Evolutionary conservation across 108 stramenopile species (phyloP).

Genomic region (Pseudonitzschia multiseries): DNA sequence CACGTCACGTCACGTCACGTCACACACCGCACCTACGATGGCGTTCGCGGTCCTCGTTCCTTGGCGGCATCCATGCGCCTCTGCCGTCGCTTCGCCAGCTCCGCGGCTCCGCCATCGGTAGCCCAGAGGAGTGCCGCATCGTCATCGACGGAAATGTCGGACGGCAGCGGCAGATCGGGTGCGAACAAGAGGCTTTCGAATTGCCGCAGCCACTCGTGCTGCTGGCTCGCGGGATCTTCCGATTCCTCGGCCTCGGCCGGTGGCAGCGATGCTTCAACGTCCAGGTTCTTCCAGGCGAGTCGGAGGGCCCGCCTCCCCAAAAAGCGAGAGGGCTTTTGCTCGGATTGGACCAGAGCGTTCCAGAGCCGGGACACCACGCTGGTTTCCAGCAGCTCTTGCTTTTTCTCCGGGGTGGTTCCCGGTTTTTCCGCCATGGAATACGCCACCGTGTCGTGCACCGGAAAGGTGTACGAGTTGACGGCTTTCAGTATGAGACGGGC

Average conservation of each 20-base stretch:
- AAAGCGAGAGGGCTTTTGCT: conserved; percentile 42
- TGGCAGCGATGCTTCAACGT: neutral
- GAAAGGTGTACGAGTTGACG: conserved; percentile 27
- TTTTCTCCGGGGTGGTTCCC: conserved; percentile 6
- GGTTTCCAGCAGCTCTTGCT: conserved; percentile 22
- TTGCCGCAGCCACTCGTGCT: conserved; percentile 23
- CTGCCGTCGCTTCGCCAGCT: conserved; percentile 28
- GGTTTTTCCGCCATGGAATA: conserved; percentile 23
- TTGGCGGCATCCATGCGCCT: conserved; percentile 25
- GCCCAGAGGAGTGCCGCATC: conserved; percentile 37
- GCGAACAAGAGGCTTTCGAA: conserved; percentile 17
- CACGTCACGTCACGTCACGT: too few relatives aligned
- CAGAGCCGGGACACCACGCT: conserved; percentile 31
- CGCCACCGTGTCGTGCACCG: conserved; percentile 27
- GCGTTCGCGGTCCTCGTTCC: conserved; percentile 18
- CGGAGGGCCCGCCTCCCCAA: conserved; percentile 31
- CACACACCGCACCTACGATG: too few relatives aligned
- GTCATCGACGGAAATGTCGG: neutral
- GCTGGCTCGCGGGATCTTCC: conserved; percentile 3
- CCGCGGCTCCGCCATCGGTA: conserved; percentile 29
- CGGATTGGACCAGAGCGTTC: conserved; percentile 36
- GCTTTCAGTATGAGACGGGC: conserved; percentile 11
- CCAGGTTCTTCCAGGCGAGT: conserved; percentile 29
- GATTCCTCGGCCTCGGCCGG: too few relatives aligned
- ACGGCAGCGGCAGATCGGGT: neutral